A percentile compares a stretch with the other conserved stretches of the same genome.
Conservation (phyloP, 2,329 filamentous ascomycete genomes). For the Cladophialophora bantiana region DNA sequence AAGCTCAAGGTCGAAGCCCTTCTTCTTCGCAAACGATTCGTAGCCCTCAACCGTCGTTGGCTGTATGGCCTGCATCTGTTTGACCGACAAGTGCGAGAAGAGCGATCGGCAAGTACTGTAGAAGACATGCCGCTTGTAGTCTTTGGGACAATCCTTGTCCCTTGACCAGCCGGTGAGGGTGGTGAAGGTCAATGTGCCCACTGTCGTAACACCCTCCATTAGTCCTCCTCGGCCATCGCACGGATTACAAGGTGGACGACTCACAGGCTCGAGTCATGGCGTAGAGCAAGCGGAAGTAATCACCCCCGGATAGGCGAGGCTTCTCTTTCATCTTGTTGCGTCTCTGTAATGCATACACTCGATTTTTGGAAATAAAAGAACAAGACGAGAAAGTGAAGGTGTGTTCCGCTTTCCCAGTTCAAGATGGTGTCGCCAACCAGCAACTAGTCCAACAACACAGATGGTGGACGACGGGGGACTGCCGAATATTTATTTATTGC, state of each 20-base stretch:
- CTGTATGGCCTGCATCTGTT: constrained; percentile 19
- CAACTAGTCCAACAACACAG: too few relatives aligned
- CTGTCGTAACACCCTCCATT: constrained; percentile 3
- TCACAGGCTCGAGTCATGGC: constrained; percentile 3
- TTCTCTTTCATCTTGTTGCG: constrained; percentile 8
- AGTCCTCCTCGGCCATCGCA: background rate
- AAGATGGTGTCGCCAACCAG: too few relatives aligned
- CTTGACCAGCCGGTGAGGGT: constrained; percentile 28
- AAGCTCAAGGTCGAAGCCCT: constrained; percentile 26
- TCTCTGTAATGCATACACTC: background rate
- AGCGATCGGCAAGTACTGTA: constrained; percentile 20
- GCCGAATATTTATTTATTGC: background rate
- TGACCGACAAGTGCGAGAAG: constrained; percentile 16
- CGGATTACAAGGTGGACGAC: background rate
- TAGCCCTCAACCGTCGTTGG: constrained; percentile 26
- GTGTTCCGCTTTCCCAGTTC: background rate
- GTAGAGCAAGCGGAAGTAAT: constrained; percentile 12
- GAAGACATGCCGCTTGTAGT: constrained; percentile 27
- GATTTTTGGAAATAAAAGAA: background rate
- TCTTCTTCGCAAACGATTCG: constrained; percentile 26
- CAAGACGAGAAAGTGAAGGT: background rate
- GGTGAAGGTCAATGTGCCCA: constrained; percentile 19
- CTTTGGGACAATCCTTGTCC: constrained; percentile 19
- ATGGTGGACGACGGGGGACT: background rate
- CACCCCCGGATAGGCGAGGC: constrained; percentile 6